phyloP scores from a whole-genome alignment of 2,329 filamentous ascomycete genomes.

The Didymella glomerata region DNA sequence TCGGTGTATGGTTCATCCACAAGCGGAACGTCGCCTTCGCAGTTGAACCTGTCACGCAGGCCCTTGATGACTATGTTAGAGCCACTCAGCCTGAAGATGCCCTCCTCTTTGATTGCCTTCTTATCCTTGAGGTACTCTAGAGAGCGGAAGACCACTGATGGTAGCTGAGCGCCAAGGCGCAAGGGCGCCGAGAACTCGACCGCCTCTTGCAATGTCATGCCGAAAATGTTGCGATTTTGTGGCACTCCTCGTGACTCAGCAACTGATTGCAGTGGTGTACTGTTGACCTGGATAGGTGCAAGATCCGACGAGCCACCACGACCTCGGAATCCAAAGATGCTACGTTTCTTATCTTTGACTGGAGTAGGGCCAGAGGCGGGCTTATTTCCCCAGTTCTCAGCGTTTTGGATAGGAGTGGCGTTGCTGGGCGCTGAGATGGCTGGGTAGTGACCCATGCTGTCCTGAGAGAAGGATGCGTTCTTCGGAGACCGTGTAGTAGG shows the following conservation, averaged over 20 bases:
- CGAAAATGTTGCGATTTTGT: conserved; percentile 74
- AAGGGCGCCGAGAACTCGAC: conserved; percentile 79
- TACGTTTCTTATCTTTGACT: conserved; percentile 83
- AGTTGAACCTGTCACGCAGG: conserved; percentile 91
- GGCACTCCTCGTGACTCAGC: conserved; percentile 41
- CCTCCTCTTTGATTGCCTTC: conserved; percentile 84
- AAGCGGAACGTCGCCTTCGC: conserved; percentile 88
- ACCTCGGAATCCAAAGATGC: conserved; percentile 70
- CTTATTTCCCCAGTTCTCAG: conserved; percentile 86
- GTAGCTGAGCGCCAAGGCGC: conserved; percentile 78
- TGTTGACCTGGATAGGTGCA: conserved; percentile 47
- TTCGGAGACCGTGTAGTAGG: conserved; percentile 42
- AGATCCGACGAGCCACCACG: conserved; percentile 75
- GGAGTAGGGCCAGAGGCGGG: conserved; percentile 59
- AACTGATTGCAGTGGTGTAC: conserved; percentile 27
- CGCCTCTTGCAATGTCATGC: conserved; percentile 83
- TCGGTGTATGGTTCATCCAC: conserved; percentile 89
- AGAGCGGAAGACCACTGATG: conserved; percentile 93
- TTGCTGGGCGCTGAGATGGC: conserved; percentile 86
- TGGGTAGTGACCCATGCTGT: conserved; percentile 48
- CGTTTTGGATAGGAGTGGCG: conserved; percentile 82
- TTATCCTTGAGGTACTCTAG: conserved; percentile 90
- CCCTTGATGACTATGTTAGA: conserved; percentile 94
- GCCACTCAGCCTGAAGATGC: conserved; percentile 96
- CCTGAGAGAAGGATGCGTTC: conserved; percentile 46